Evolutionary conservation across 305 asterid genomes (phyloP).

Genomic region (Fraxinus dipetala): DNA sequence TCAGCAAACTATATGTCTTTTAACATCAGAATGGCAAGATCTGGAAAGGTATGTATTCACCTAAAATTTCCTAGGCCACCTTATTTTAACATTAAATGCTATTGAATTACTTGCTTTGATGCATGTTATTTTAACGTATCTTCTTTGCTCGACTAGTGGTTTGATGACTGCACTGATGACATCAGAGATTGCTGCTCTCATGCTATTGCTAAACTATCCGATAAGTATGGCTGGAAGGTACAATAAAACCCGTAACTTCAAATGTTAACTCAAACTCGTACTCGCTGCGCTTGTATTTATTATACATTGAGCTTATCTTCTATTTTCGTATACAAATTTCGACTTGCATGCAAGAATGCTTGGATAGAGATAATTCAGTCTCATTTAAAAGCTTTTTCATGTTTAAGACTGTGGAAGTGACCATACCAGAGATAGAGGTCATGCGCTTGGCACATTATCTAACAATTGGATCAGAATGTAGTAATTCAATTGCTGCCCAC

Average conservation of each 20-base stretch:
- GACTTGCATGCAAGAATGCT: not conserved
- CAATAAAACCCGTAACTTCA: not conserved
- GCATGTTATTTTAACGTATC: not conserved
- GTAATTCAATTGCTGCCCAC: constrained; percentile 42
- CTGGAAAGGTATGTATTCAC: constrained; percentile 51
- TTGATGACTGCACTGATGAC: constrained; percentile 71
- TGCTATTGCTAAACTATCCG: constrained; percentile 49
- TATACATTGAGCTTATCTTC: not conserved
- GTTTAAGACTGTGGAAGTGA: constrained; percentile 63
- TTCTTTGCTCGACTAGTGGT: constrained; percentile 55
- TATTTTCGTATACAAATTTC: not conserved
- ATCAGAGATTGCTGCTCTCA: constrained; percentile 63
- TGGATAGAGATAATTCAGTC: not conserved
- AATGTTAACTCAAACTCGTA: not conserved
- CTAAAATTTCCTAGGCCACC: not conserved
- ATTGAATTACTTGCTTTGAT: not conserved
- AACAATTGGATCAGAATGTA: constrained; percentile 85
- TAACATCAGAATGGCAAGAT: constrained; percentile 64
- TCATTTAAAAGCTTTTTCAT: not conserved
- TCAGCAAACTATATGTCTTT: constrained; percentile 38
- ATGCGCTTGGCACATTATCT: constrained; percentile 87
- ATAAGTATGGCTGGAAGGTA: constrained; percentile 81
- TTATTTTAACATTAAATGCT: not conserved
- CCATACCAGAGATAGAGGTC: constrained; percentile 76
- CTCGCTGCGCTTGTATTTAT: not conserved